Evolutionary conservation across 768 basidiomycete species (phyloP), one percentile per base, ranked within the genome.

Genomic region (Wakefieldia striispora): DNA sequence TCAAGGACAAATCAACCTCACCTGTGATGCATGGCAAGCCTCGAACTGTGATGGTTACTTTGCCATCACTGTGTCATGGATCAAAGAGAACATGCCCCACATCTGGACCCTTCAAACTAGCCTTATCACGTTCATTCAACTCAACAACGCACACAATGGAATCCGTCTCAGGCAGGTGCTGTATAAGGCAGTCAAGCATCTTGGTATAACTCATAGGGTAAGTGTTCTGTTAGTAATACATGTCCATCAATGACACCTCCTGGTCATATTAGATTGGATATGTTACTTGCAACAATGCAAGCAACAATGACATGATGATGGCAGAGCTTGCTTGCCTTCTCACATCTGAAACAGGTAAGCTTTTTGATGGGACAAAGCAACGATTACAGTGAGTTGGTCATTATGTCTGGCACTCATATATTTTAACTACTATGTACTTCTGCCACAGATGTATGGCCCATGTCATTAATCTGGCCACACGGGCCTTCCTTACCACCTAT

Each of bases 11-110:
- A 60, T 72, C n/a, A 70, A 51, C 27, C 42, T 72, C 1, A 76
- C 74, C 0, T 70, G 67, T 47, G 69, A 77, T 47, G 68, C 62
- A 2, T 75, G 73, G 74, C 70, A 72, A 40, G 75, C 75, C 0
- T 51, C 41, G 6, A 75, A 74, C 48, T 51, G 43, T 0, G 67
- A 75, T 42, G 60, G 58, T 0, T 75, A 75, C 53, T 72, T 75
- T 49, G 69, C 69, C 0, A 64, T 75, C 8, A 75, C 52, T 29
- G 38, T 5, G 2, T 45, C 43, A 21, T 53, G 68, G 70, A 55
- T 12, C 26, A 47, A 57, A 52, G 36, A 53, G 12, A 20, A 49
- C 10, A 0, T 1, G 4, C 49, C 40, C 0, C 21, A 42, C 6
- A n/a, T 49, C 10, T 75, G 70, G 70, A 47, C 48, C 20, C 55